A percentile compares a stretch with the other conserved stretches of the same genome.
Evolutionary conservation across 768 basidiomycete species (phyloP).

Genomic region (Coprinopsis marcescibilis): DNA sequence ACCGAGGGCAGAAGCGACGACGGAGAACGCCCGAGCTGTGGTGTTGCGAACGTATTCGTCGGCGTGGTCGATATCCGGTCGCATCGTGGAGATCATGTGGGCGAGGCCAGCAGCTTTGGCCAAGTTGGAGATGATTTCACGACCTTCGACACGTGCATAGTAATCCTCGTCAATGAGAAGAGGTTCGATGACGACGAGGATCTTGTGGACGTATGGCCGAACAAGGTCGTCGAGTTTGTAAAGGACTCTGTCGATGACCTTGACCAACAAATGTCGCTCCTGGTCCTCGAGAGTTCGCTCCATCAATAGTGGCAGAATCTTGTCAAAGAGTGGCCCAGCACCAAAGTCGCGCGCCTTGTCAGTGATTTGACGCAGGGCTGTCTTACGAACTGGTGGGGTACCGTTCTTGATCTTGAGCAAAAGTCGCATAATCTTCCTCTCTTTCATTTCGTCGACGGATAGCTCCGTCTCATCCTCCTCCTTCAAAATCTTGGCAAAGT

Average conservation of each 20-base stretch:
- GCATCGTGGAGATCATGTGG: constrained; percentile 99
- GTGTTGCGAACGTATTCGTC: constrained; percentile 99
- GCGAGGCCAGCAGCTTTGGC: constrained; percentile 98
- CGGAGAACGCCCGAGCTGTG: constrained; percentile 97
- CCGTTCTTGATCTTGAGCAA: constrained; percentile 99
- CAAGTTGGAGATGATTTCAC: constrained; percentile 97
- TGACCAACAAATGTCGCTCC: constrained; percentile 95
- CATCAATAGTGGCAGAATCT: constrained; percentile 97
- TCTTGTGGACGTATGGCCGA: constrained; percentile 98
- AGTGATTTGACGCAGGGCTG: constrained; percentile 95
- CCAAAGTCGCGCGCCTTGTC: constrained; percentile 99
- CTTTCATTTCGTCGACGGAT: constrained; percentile 97
- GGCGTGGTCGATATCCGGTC: constrained; percentile 98
- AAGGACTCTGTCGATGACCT: constrained; percentile 96
- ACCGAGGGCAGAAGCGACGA: constrained; percentile 96
- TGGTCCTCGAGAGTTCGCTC: constrained; percentile 96
- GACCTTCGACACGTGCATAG: constrained; percentile 94
- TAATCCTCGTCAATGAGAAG: constrained; percentile 98
- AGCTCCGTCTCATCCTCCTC: constrained; percentile 94
- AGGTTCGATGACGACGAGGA: constrained; percentile 98
- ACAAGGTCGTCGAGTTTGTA: constrained; percentile 99
- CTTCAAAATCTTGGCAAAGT: constrained; percentile 93
- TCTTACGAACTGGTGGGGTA: constrained; percentile 96
- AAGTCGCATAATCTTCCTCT: constrained; percentile 98
- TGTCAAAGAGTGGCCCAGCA: constrained; percentile 96